Evolutionary conservation across 306 rosid species (phyloP), one percentile per base, ranked within the genome.

Genomic region (Quercus robur): DNA sequence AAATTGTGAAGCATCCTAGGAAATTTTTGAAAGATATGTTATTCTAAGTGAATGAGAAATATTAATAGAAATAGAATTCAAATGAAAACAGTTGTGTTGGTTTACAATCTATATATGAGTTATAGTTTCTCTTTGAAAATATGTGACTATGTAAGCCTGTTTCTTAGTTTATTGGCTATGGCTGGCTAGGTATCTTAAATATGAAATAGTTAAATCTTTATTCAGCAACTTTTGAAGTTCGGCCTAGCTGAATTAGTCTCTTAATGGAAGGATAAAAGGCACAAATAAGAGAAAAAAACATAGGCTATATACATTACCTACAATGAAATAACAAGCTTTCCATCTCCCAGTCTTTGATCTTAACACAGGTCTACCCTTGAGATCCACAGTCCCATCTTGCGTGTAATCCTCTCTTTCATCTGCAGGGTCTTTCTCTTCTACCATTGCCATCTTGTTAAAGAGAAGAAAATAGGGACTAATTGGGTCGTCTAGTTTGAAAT

Each of bases 281-380:
- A 2, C 54, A 9, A 38, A 7, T 38, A 38, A 38, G 46, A 7
- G 0, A 38, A 10, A 61, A 26, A 26, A 4, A 5, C 17, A 3
- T 25, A 1, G 51, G 17, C 51, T 17, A 33, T 6, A 33, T 21
- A 25, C 12, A 59, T 67, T 72, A 76, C 82, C 88, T 46, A 82
- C 86, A 67, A 85, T 79, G 82, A 82, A 82, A 63, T 77, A 85
- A 58, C 88, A 82, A 59, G 86, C 86, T 69, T 14, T 72, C 88
- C 88, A 85, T 79, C 80, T 59, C 9, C 88, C 86, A 10, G 81
- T 82, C 20, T 79, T 79, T 20, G 86, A 82, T 82, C 86, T 79
- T 15, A 74, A 68, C 61, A 79, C 21, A 1, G 86, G 84, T 52
- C 71, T 76, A 2, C 89, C 86, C 55, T 69, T 73, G 64, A 85